Conservation (phyloP, 176 grass and related monocot genomes). For the Elymus sibiricus region DNA sequence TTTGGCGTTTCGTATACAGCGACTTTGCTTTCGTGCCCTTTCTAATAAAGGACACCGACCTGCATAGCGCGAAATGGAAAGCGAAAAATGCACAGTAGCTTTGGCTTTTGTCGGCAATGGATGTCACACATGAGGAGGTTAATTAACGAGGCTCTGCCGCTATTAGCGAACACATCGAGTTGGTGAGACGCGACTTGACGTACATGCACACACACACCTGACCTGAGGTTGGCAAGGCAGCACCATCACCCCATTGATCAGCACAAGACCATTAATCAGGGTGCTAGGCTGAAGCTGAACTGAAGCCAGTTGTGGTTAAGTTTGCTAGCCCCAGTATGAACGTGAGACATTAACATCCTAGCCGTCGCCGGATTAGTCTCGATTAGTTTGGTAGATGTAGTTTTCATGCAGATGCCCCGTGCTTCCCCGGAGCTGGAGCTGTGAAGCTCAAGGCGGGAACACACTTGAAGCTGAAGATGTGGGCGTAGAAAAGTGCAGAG, state of each 20-base stretch:
- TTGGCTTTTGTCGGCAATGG: conserved; percentile 6
- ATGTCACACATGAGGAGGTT: background rate
- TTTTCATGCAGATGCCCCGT: conserved; percentile 3
- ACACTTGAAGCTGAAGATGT: background rate
- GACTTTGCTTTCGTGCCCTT: background rate
- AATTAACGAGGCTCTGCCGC: background rate
- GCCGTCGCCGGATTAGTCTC: too few relatives aligned
- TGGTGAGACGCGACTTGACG: background rate
- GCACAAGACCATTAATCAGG: background rate
- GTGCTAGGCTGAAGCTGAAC: background rate
- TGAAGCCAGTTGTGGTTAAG: background rate
- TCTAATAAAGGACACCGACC: too few relatives aligned
- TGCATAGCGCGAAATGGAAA: too few relatives aligned
- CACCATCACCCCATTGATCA: background rate
- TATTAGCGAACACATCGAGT: background rate
- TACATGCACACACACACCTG: background rate
- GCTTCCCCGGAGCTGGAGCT: background rate
- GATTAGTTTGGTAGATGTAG: background rate
- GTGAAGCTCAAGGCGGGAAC: background rate
- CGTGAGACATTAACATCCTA: too few relatives aligned
- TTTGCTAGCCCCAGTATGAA: background rate
- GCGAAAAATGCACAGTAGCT: background rate
- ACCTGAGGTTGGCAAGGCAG: background rate
- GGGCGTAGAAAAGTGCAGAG: background rate
- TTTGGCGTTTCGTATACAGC: background rate